These are phyloP conservation scores for Coprinopsis sp. DNA, from an alignment of 768 basidiomycete species.

Conservation along the genomic window DNA sequence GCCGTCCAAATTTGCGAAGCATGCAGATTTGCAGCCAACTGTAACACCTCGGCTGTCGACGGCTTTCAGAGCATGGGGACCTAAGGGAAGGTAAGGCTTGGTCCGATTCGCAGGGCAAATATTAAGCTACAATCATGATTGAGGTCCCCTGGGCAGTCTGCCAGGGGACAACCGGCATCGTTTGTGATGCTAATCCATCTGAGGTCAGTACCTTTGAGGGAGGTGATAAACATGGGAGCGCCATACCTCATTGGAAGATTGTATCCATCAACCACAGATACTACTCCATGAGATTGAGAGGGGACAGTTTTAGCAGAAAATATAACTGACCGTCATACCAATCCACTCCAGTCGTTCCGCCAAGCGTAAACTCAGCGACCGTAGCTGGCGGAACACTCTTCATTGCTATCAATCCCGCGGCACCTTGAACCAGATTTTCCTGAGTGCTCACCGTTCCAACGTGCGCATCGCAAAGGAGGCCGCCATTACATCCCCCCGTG, in stretches of 20 bases:
- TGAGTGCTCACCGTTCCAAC: slow-evolving; percentile 43
- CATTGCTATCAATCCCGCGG: not conserved
- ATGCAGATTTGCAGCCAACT: slow-evolving; percentile 63
- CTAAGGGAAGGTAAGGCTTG: too few species aligned
- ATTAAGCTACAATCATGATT: slow-evolving; percentile 41
- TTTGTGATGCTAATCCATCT: slow-evolving; percentile 40
- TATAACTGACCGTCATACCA: slow-evolving; percentile 53
- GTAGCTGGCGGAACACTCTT: slow-evolving; percentile 67
- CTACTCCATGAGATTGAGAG: slow-evolving; percentile 30
- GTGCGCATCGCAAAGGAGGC: slow-evolving; percentile 46
- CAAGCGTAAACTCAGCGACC: slow-evolving; percentile 63
- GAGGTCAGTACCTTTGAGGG: not conserved
- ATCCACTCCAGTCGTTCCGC: slow-evolving; percentile 38
- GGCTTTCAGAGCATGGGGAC: too few species aligned
- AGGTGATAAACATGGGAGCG: not conserved
- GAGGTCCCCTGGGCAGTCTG: slow-evolving; percentile 60
- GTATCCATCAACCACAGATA: slow-evolving; percentile 63
- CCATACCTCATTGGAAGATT: slow-evolving; percentile 51
- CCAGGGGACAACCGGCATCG: slow-evolving; percentile 47
- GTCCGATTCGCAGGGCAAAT: too few species aligned
- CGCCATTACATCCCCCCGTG: slow-evolving; percentile 66
- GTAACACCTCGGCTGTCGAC: too few species aligned
- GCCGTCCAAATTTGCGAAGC: slow-evolving; percentile 40
- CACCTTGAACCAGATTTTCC: too few species aligned
- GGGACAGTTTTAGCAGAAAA: not conserved